Conservation (phyloP, 2,329 filamentous ascomycete species). For the Ophiostoma ips region DNA sequence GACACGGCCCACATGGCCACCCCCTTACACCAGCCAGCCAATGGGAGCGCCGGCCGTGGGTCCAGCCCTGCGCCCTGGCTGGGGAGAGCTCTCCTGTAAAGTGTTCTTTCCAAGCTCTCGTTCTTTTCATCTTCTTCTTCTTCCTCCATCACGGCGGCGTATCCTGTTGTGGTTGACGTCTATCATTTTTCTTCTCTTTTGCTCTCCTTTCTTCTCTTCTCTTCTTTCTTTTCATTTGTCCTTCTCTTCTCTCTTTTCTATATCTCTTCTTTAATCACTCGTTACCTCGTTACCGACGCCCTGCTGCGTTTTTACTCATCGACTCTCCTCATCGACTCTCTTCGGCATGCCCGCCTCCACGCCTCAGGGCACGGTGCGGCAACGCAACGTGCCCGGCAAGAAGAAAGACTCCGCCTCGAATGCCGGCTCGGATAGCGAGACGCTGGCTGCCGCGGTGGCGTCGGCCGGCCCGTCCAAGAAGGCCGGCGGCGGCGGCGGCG, state of each 20-base stretch:
- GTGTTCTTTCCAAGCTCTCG: background rate
- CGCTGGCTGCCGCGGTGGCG: slow-evolving; percentile 18
- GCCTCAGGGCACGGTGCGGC: slow-evolving; percentile 45
- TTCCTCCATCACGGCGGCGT: too few relatives aligned
- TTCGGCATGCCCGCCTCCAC: slow-evolving; percentile 32
- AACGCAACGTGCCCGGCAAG: slow-evolving; percentile 39
- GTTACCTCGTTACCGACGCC: too few relatives aligned
- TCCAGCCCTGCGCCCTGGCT: too few relatives aligned
- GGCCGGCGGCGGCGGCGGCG: slow-evolving; percentile 13
- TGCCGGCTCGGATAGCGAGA: slow-evolving; percentile 37
- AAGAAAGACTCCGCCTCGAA: slow-evolving; percentile 28
- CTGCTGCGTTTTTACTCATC: too few relatives aligned
- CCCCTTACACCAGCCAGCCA: too few relatives aligned
- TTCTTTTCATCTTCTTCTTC: background rate
- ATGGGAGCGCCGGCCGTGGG: too few relatives aligned
- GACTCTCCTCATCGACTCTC: background rate
- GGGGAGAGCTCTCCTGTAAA: background rate
- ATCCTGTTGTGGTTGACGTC: background rate
- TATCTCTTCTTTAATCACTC: background rate
- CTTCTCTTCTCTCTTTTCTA: background rate
- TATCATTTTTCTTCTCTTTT: background rate
- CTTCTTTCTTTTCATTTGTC: background rate
- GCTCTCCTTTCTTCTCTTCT: background rate
- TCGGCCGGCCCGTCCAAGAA: slow-evolving; percentile 22
- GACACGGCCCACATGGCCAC: too few relatives aligned